Conservation (phyloP, 352 stramenopile species). For the Phytophthora melonis region DNA sequence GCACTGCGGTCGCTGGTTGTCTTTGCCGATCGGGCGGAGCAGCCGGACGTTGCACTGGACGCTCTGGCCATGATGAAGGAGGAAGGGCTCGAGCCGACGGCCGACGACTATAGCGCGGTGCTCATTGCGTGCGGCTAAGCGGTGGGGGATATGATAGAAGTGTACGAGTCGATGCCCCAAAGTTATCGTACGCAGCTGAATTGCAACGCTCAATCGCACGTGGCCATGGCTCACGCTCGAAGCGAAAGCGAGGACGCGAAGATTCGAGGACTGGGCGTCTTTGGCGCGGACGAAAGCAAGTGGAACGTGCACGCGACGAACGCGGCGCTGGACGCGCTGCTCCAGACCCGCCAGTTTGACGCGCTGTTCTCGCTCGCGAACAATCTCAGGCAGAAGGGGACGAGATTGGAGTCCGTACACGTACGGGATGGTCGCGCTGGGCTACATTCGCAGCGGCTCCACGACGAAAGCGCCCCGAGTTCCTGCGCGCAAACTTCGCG, state of each 20-base stretch:
- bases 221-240: slow-evolving; percentile 15
- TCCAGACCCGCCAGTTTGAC: slow-evolving; percentile 57
- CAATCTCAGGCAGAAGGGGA: slow-evolving; percentile 46
- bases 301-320: slow-evolving; percentile 58
- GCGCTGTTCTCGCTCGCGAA: slow-evolving; percentile 46
- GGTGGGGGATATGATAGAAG: slow-evolving; percentile 16
- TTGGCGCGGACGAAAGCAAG: slow-evolving; percentile 37
- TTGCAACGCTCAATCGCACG: slow-evolving; percentile 21
- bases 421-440: slow-evolving; percentile 56
- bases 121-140: slow-evolving; percentile 13
- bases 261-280: slow-evolving; percentile 13
- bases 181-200: slow-evolving; percentile 10
- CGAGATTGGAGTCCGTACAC: slow-evolving; percentile 61
- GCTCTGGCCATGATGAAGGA: slow-evolving; percentile 13
- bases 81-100: slow-evolving; percentile 2
- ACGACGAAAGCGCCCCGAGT: slow-evolving; percentile 5
- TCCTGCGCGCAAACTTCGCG: slow-evolving; percentile 2
- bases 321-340: slow-evolving; percentile 50
- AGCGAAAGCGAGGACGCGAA: slow-evolving; percentile 10
- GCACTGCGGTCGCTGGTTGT: slow-evolving; percentile 19
- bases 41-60: slow-evolving; percentile 22
- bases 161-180: slow-evolving; percentile 20
- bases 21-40: slow-evolving; percentile 18
- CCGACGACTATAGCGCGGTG: slow-evolving; percentile 20
- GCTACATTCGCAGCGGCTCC: slow-evolving; percentile 42